phyloP scores from a whole-genome alignment of 2,329 filamentous ascomycete genomes.

The Penicillium sp. region DNA sequence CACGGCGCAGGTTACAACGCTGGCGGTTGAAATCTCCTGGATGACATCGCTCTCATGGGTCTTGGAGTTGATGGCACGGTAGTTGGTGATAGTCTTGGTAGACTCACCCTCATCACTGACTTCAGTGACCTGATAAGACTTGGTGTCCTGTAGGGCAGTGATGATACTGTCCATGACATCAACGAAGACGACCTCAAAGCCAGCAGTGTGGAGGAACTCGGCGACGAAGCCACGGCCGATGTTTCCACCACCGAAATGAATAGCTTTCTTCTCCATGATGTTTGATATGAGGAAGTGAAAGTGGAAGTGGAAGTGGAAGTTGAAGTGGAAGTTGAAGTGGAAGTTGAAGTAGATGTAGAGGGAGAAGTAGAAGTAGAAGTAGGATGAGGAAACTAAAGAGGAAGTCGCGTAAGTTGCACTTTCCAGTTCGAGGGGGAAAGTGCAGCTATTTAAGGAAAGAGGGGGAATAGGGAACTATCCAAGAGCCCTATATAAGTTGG shows the following conservation, averaged over 20 bases:
- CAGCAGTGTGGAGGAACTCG: slow-evolving; percentile 90
- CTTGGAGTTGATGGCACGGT: slow-evolving; percentile 95
- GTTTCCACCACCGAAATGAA: slow-evolving; percentile 85
- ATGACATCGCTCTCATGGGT: slow-evolving; percentile 77
- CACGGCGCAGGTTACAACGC: slow-evolving; percentile 93
- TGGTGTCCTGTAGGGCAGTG: slow-evolving; percentile 69
- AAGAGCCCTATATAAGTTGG: neutral
- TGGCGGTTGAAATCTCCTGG: slow-evolving; percentile 80
- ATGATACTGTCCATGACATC: slow-evolving; percentile 88
- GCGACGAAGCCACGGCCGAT: slow-evolving; percentile 85
- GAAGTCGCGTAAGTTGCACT: neutral
- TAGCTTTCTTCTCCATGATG: slow-evolving; percentile 62
- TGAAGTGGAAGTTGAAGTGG: neutral
- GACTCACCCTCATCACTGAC: slow-evolving; percentile 81
- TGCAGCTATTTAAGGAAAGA: slow-evolving; percentile 8
- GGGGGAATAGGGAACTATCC: neutral
- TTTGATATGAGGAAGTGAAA: slow-evolving; percentile 1
- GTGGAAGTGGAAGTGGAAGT: neutral
- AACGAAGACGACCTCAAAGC: slow-evolving; percentile 93
- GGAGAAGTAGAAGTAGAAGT: too few relatives aligned
- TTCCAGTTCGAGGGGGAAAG: slow-evolving; percentile 1
- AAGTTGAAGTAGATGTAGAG: neutral
- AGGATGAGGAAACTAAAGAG: neutral
- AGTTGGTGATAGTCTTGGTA: slow-evolving; percentile 85
- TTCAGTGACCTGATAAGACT: slow-evolving; percentile 88